Percentiles rank a stretch among this genome's conserved stretches.
These are phyloP conservation scores for Uncinocarpus reesii DNA, from an alignment of 2,329 filamentous ascomycete genomes.

Conservation along the genomic window DNA sequence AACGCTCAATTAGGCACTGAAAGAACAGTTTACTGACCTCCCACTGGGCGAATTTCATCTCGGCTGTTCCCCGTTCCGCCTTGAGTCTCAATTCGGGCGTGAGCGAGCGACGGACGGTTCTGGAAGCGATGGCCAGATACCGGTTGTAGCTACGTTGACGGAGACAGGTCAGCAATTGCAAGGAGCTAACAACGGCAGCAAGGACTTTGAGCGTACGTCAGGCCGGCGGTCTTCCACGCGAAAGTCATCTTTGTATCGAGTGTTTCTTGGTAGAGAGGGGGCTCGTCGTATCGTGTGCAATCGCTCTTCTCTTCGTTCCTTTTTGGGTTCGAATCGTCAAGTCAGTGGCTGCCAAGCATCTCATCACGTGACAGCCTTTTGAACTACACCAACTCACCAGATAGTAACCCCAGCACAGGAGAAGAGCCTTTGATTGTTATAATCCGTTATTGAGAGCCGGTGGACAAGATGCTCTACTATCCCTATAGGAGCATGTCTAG, in stretches of 20 bases:
- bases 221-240: conserved; percentile 95
- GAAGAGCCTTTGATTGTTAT: no score
- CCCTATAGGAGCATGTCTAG: no score
- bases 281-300: background rate
- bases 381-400: no score
- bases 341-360: conserved; percentile 4
- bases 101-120: conserved; percentile 88
- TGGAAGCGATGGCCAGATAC: conserved; percentile 91
- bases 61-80: conserved; percentile 83
- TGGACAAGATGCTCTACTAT: no score
- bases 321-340: background rate
- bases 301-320: background rate
- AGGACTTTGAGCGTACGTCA: conserved; percentile 58
- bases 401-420: no score
- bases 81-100: conserved; percentile 85
- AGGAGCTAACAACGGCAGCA: background rate
- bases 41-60: conserved; percentile 90
- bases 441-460: no score
- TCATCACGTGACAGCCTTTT: background rate
- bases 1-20: background rate
- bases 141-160: conserved; percentile 79
- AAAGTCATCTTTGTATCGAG: conserved; percentile 66
- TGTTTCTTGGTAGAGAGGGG: background rate
- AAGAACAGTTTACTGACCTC: conserved; percentile 56
- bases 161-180: conserved; percentile 19